These are phyloP conservation scores for Quercus bicolor DNA, from an alignment of 306 rosid genomes.

Conservation along the genomic window DNA sequence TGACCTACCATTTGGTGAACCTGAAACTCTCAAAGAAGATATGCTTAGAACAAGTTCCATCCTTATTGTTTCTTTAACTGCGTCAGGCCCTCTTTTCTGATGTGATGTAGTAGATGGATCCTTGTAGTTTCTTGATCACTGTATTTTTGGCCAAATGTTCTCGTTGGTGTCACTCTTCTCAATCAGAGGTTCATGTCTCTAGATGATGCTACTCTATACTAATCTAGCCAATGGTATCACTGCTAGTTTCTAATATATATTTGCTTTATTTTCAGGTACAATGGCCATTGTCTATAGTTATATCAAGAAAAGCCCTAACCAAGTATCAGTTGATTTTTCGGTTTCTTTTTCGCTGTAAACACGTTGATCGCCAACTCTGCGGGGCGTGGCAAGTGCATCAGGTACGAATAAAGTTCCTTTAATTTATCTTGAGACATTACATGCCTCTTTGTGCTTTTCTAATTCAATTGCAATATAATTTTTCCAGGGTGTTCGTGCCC, in stretches of 20 bases:
- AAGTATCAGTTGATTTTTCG: constrained; percentile 91
- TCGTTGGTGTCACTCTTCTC: background rate
- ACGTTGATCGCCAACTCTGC: constrained; percentile 93
- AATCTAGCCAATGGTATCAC: background rate
- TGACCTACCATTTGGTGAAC: background rate
- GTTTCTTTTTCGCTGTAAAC: constrained; percentile 91
- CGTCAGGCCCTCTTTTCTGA: background rate
- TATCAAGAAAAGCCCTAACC: constrained; percentile 76
- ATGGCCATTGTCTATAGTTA: constrained; percentile 92
- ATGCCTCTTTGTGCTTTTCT: constrained; percentile 13
- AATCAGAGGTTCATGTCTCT: constrained; percentile 8
- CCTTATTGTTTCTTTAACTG: background rate
- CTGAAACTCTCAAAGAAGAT: background rate
- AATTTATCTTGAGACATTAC: constrained; percentile 15
- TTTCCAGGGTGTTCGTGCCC: constrained; percentile 79
- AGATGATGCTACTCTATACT: background rate
- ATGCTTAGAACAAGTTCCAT: background rate
- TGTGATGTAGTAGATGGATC: background rate
- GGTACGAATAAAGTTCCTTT: constrained; percentile 40
- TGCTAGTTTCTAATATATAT: background rate
- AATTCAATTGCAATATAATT: constrained; percentile 12
- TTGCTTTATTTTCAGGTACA: constrained; percentile 58
- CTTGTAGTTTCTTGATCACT: background rate
- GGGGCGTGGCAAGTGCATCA: constrained; percentile 99
- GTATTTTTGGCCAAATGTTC: background rate